phyloP scores from a whole-genome alignment of 257 asterid species.

The Dorcoceras hygrometricum region DNA sequence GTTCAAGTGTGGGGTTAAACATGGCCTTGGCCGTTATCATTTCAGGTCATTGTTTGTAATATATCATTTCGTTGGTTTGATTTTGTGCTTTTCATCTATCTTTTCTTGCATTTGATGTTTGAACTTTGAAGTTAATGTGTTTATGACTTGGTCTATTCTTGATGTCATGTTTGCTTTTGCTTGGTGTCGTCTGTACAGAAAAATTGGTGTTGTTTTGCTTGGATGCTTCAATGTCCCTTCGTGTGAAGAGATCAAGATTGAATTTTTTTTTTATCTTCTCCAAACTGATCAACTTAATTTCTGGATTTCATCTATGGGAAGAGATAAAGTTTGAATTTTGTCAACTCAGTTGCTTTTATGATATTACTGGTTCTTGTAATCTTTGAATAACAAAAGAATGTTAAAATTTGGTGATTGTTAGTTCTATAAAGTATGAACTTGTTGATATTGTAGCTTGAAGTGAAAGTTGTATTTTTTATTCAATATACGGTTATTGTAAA shows the following conservation, averaged over 20 bases:
- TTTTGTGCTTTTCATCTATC: background rate
- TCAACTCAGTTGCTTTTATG: background rate
- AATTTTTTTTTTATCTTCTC: background rate
- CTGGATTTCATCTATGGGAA: background rate
- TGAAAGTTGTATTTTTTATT: constrained; percentile 7
- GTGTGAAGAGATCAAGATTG: constrained; percentile 18
- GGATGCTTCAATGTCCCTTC: constrained; percentile 10
- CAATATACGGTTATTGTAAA: constrained; percentile 12
- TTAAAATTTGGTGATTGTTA: background rate
- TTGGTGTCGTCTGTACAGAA: background rate
- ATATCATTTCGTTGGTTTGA: constrained; percentile 13
- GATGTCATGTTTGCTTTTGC: background rate
- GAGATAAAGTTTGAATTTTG: constrained; percentile 16
- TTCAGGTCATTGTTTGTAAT: constrained; percentile 77
- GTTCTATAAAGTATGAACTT: background rate
- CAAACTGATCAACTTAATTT: background rate
- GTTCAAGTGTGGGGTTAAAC: constrained; percentile 77
- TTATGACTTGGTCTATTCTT: constrained; percentile 14
- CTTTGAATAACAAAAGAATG: background rate
- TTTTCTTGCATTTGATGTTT: constrained; percentile 10
- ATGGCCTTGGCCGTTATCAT: constrained; percentile 87
- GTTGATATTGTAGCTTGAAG: background rate
- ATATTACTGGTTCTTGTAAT: background rate
- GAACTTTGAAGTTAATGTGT: background rate
- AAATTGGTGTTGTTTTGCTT: background rate